These are phyloP conservation scores for Babjeviella inositovora DNA, from an alignment of 805 yeast species.

Conservation along the genomic window DNA sequence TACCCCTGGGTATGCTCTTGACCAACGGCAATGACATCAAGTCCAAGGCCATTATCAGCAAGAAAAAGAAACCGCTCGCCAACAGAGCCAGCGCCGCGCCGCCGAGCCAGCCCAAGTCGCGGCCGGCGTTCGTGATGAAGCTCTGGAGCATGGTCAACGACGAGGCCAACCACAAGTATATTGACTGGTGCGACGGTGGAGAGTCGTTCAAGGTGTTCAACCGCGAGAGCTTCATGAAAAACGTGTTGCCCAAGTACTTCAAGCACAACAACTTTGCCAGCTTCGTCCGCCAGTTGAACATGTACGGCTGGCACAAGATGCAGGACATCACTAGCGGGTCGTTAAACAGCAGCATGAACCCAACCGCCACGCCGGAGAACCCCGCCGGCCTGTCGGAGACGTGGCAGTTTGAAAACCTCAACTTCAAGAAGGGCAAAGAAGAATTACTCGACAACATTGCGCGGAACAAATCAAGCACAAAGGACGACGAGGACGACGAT, in stretches of 20 bases:
- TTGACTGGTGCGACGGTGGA: constrained; percentile 81
- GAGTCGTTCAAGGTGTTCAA: constrained; percentile 71
- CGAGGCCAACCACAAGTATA: constrained; percentile 45
- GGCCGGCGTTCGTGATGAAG: constrained; percentile 88
- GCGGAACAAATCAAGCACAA: constrained; percentile 40
- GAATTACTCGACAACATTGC: constrained; percentile 77
- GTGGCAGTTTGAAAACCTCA: constrained; percentile 80
- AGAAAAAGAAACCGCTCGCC: constrained; percentile 14
- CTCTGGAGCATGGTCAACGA: constrained; percentile 95
- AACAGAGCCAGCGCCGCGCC: too few species aligned
- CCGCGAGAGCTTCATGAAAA: constrained; percentile 72
- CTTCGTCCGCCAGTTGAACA: constrained; percentile 89
- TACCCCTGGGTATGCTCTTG: too few species aligned
- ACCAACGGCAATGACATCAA: too few species aligned
- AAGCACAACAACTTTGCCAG: constrained; percentile 93
- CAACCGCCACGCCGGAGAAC: too few species aligned
- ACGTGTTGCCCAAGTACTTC: constrained; percentile 79
- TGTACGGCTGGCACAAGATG: constrained; percentile 99
- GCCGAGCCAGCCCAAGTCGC: too few species aligned
- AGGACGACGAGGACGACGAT: constrained; percentile 21
- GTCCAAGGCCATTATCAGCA: too few species aligned
- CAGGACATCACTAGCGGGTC: constrained; percentile 82
- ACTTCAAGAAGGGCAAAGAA: constrained; percentile 62
- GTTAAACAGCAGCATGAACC: constrained; percentile 36
- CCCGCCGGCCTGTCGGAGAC: too few species aligned